phyloP scores from a whole-genome alignment of 1,284 basidiomycete genomes.

The Neonothopanus nambi region DNA sequence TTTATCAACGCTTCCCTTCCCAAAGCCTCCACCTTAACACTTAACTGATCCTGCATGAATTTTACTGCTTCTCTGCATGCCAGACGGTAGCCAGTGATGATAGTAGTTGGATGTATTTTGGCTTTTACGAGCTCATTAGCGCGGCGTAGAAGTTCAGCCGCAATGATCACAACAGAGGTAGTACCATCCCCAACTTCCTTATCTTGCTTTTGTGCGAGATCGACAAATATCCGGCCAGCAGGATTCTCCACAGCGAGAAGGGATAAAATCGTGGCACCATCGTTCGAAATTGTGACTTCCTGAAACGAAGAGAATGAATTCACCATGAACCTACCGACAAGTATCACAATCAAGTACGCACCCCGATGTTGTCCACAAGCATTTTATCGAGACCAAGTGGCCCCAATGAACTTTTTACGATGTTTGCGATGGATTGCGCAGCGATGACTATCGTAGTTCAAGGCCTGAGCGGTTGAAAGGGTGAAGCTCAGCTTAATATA shows the following conservation, averaged over 20 bases:
- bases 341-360: conserved; percentile 35
- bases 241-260: conserved; percentile 93
- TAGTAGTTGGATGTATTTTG: conserved; percentile 98
- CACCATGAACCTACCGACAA: background rate
- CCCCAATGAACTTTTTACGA: conserved; percentile 95
- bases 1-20: conserved; percentile 94
- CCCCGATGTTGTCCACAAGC: conserved; percentile 98
- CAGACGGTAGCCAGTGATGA: conserved; percentile 97
- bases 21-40: conserved; percentile 91
- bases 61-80: conserved; percentile 98
- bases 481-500: conserved; percentile 6
- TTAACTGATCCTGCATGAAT: conserved; percentile 97
- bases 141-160: conserved; percentile 91
- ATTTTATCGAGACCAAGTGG: conserved; percentile 97
- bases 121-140: conserved; percentile 98
- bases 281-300: conserved; percentile 99
- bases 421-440: conserved; percentile 95
- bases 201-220: conserved; percentile 98
- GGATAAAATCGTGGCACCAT: conserved; percentile 96
- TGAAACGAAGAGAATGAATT: conserved; percentile 31
- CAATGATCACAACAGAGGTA: conserved; percentile 97
- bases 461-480: conserved; percentile 2
- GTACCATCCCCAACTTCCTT: conserved; percentile 99
- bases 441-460: conserved; percentile 71
- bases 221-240: conserved; percentile 94